Conservation (phyloP, 1,284 basidiomycete genomes). For the Irpex rosettiformis region DNA sequence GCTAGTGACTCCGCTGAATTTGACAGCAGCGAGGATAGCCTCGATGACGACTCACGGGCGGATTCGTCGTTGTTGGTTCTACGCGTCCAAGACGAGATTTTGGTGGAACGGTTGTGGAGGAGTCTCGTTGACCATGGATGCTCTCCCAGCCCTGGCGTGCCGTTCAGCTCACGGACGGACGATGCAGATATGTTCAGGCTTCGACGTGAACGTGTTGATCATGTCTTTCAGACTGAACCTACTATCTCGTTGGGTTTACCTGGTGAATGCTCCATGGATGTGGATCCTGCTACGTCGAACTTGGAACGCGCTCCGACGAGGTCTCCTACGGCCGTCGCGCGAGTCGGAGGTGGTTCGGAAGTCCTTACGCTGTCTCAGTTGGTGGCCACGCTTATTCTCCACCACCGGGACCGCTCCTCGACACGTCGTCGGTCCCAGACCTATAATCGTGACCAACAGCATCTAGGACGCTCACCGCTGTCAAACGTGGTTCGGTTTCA, state of each 20-base stretch:
- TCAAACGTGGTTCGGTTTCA: conserved; percentile 6
- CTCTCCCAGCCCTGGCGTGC: conserved; percentile 18
- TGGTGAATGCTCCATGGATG: not conserved
- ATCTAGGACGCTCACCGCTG: conserved; percentile 16
- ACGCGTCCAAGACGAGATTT: conserved; percentile 26
- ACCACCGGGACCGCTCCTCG: conserved; percentile 28
- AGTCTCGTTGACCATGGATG: conserved; percentile 31
- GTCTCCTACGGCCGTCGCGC: conserved; percentile 16
- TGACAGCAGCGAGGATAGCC: conserved; percentile 2
- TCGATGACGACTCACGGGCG: conserved; percentile 15
- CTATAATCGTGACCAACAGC: conserved; percentile 3
- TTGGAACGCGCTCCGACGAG: conserved; percentile 13
- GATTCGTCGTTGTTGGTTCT: conserved; percentile 12
- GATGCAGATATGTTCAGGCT: not conserved
- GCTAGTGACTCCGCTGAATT: too few relatives aligned
- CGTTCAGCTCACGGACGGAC: not conserved
- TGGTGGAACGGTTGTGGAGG: conserved; percentile 30
- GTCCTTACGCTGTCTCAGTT: conserved; percentile 30
- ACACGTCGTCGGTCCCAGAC: conserved; percentile 21
- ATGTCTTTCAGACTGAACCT: conserved; percentile 9
- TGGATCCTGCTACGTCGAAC: not conserved
- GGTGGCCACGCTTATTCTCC: conserved; percentile 32
- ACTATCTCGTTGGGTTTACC: not conserved
- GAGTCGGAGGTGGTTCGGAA: conserved; percentile 10
- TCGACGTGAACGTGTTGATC: conserved; percentile 6